Conservation (phyloP, 2,329 filamentous ascomycete genomes). For the Fusarium multiceps region DNA sequence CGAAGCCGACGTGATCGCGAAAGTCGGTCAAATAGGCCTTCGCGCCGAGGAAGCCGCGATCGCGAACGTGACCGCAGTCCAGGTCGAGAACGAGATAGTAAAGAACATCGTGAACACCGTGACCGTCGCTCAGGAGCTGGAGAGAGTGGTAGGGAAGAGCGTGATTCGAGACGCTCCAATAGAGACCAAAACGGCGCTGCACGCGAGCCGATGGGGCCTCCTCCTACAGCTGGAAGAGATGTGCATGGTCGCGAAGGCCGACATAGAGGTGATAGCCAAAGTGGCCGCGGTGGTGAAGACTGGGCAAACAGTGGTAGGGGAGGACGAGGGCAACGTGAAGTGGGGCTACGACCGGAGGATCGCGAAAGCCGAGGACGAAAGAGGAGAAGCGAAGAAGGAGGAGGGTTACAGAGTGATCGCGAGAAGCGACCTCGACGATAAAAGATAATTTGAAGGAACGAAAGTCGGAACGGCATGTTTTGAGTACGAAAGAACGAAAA, state of each 20-base stretch:
- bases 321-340: slow-evolving; percentile 50
- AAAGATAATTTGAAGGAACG: slow-evolving; percentile 27
- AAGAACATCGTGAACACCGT: slow-evolving; percentile 59
- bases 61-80: slow-evolving; percentile 61
- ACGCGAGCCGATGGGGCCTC: slow-evolving; percentile 49
- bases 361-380: slow-evolving; percentile 55
- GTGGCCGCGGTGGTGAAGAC: slow-evolving; percentile 48
- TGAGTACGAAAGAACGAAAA: slow-evolving; percentile 29
- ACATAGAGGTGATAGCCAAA: slow-evolving; percentile 47
- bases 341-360: slow-evolving; percentile 48
- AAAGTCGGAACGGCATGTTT: slow-evolving; percentile 30
- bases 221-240: slow-evolving; percentile 48
- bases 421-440: slow-evolving; percentile 67
- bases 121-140: slow-evolving; percentile 55
- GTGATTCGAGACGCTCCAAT: slow-evolving; percentile 49
- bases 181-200: slow-evolving; percentile 41
- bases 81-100: slow-evolving; percentile 59
- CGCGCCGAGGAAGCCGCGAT: slow-evolving; percentile 64
- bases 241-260: slow-evolving; percentile 49
- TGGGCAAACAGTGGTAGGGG: slow-evolving; percentile 50
- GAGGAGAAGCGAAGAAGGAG: slow-evolving; percentile 61
- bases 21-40: slow-evolving; percentile 52
- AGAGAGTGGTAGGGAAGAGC: slow-evolving; percentile 50
- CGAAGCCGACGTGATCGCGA: slow-evolving; percentile 58
- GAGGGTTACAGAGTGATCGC: slow-evolving; percentile 55